Conservation (phyloP, 2,329 filamentous ascomycete genomes). For the Knufia fluminis region DNA sequence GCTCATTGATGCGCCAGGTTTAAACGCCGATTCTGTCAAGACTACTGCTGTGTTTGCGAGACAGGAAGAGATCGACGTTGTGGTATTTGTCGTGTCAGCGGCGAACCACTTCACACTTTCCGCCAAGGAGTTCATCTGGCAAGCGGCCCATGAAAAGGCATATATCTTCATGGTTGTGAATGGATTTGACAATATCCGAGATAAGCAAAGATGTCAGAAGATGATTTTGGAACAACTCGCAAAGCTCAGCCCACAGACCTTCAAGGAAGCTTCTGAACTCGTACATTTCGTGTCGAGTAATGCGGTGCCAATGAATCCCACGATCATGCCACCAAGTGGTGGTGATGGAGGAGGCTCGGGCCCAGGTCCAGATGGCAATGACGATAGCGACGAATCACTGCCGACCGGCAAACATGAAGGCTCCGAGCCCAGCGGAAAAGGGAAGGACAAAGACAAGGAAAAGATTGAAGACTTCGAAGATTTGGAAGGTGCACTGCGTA, state of each 20-base stretch:
- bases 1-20: slow-evolving; percentile 87
- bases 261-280: slow-evolving; percentile 83
- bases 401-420: slow-evolving; percentile 45
- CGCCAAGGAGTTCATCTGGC: slow-evolving; percentile 95
- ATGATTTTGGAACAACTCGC: slow-evolving; percentile 86
- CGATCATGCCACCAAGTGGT: slow-evolving; percentile 43
- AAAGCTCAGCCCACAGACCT: slow-evolving; percentile 80
- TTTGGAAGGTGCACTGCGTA: slow-evolving; percentile 76
- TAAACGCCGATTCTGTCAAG: slow-evolving; percentile 93
- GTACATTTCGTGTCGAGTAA: slow-evolving; percentile 98
- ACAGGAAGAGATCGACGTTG: slow-evolving; percentile 97
- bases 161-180: slow-evolving; percentile 99
- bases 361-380: slow-evolving; percentile 24
- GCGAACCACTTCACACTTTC: slow-evolving; percentile 97
- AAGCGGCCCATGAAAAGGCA: slow-evolving; percentile 89
- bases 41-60: slow-evolving; percentile 94
- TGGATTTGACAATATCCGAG: slow-evolving; percentile 85
- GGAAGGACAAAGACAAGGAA: slow-evolving; percentile 81
- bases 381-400: slow-evolving; percentile 45
- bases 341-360: slow-evolving; percentile 50
- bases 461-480: slow-evolving; percentile 84
- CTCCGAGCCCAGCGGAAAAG: slow-evolving; percentile 50
- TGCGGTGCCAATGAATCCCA: slow-evolving; percentile 66
- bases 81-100: slow-evolving; percentile 95
- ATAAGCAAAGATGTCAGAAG: slow-evolving; percentile 83